phyloP scores from a whole-genome alignment of 257 asterid species.

The Solanum bulbocastanum region DNA sequence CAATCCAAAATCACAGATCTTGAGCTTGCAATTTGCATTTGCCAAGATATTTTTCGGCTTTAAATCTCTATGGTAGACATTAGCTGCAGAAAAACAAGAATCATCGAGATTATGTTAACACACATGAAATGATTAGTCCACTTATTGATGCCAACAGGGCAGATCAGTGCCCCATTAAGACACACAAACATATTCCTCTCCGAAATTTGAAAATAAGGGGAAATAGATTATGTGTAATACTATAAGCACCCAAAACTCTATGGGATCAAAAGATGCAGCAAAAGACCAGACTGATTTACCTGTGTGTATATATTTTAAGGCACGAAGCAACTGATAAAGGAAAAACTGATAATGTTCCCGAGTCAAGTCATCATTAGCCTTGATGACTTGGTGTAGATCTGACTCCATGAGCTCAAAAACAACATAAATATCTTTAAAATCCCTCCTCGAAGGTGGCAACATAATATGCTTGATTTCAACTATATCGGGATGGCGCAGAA shows the following conservation, averaged over 20 bases:
- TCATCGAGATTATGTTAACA: slow-evolving; percentile 8
- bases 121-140: slow-evolving; percentile 4
- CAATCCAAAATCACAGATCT: slow-evolving; percentile 92
- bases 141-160: neutral
- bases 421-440: slow-evolving; percentile 77
- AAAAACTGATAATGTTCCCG: slow-evolving; percentile 80
- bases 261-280: neutral
- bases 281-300: slow-evolving; percentile 22
- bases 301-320: slow-evolving; percentile 81
- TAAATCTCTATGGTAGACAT: slow-evolving; percentile 86
- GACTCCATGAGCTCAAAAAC: slow-evolving; percentile 96
- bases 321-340: slow-evolving; percentile 85
- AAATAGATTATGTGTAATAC: neutral
- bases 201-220: neutral
- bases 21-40: slow-evolving; percentile 91
- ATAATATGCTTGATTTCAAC: slow-evolving; percentile 87
- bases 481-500: slow-evolving; percentile 84
- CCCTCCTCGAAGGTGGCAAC: slow-evolving; percentile 93
- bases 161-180: neutral
- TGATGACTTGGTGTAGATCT: slow-evolving; percentile 92
- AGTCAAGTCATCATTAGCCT: slow-evolving; percentile 95
- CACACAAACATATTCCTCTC: neutral
- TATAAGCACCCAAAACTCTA: neutral
- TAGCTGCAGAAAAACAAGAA: slow-evolving; percentile 45
- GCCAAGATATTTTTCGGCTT: slow-evolving; percentile 90